Evolutionary conservation across 441 rosid genomes (phyloP), one percentile per base, ranked within the genome.

Genomic region (Erodium moschatum): DNA sequence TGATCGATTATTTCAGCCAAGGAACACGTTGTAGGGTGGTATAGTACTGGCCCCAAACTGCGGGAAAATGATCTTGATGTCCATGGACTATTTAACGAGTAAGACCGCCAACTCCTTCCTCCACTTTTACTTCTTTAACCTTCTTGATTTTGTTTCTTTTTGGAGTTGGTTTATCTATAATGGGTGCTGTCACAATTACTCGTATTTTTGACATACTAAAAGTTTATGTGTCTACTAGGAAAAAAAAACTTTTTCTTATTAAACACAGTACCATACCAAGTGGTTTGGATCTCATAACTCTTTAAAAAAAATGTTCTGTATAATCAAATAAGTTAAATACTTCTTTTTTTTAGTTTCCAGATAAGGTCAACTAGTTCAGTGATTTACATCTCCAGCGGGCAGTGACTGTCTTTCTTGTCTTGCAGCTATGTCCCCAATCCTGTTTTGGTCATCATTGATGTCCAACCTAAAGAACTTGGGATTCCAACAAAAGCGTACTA

Each of bases 21-120:
- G 89, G 96, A 91, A 80, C 96, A 91, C 73, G 97, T 91, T 18
- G 91, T 91, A 60, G 97, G 97, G 69, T 91, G 97, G 97, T 89
- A 89, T 72, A 91, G 95, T 72, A 89, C 97, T 0, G 91, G 93
- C 38, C 97, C 97, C 27, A 89, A 91, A 76, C 81, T 91, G 58
- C 78, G 87, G 77, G 91, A 90, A 74, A 91, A 91, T 74, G 96
- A 91, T 81, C 85, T 89, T 24, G 86, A 89, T 58, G 78, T 89
- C 75, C 92, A 90, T 35, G 85, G 81, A 12, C 71, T 87, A 69
- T 87, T 88, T 78, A 81, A 78, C 62, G 80, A 81, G 95, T 88
- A 78, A 74, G 87, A 74, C 64, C 27, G 46, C 52, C 52, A 15
- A 54, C 18, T 50, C 16, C 56, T 50, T 15, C 6, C 56, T n/a